phyloP scores from a whole-genome alignment of 208 protist genomes.

The Jaenimonas drosophilae region DNA sequence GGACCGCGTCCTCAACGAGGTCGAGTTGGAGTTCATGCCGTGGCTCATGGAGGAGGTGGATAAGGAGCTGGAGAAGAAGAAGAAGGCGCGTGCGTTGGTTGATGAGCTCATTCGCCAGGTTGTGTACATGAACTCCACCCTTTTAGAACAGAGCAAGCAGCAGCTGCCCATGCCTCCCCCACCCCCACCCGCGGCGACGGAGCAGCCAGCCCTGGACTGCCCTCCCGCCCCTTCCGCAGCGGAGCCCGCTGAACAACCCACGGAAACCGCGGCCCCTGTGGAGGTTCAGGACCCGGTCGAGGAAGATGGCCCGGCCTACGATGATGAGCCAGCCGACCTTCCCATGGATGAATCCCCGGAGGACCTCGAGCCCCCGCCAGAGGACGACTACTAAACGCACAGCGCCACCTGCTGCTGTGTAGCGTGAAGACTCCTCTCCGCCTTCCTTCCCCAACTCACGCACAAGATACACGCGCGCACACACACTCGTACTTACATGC shows the following conservation, averaged over 20 bases:
- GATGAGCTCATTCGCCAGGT: slow-evolving; percentile 84
- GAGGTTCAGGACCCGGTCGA: neutral
- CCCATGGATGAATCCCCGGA: too few species aligned
- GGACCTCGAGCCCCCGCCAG: too few species aligned
- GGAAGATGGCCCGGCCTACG: neutral
- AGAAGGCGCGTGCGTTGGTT: slow-evolving; percentile 59
- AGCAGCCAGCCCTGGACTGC: neutral
- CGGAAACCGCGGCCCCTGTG: neutral
- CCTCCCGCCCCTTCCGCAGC: neutral
- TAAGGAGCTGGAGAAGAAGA: slow-evolving; percentile 75
- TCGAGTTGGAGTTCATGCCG: slow-evolving; percentile 92
- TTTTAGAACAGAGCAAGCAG: slow-evolving; percentile 21
- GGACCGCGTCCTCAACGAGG: slow-evolving; percentile 89
- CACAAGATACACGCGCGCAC: too few species aligned
- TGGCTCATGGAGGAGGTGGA: slow-evolving; percentile 87
- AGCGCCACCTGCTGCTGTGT: too few species aligned
- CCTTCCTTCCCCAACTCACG: too few species aligned
- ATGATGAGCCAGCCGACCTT: neutral
- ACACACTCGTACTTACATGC: too few species aligned
- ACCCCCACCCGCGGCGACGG: too few species aligned
- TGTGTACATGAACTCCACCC: slow-evolving; percentile 41
- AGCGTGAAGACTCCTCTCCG: too few species aligned
- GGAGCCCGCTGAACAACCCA: neutral
- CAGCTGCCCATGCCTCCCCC: neutral
- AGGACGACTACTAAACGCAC: too few species aligned